phyloP scores from a whole-genome alignment of 1,284 basidiomycete genomes.

The Entoloma clypeatum region DNA sequence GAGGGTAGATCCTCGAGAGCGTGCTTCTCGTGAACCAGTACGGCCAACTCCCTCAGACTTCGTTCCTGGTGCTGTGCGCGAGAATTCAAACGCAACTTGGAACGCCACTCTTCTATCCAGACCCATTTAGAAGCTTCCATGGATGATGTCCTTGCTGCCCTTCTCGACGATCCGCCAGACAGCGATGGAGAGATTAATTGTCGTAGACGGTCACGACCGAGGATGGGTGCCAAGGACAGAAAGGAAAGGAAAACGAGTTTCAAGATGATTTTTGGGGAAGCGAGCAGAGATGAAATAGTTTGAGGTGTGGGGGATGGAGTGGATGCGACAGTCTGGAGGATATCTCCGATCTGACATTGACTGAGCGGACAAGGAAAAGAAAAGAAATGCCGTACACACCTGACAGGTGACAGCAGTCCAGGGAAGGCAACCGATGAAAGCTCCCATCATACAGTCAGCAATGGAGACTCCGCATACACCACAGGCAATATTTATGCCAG shows the following conservation, averaged over 20 bases:
- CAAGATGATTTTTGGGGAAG: constrained; percentile 66
- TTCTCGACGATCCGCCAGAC: constrained; percentile 19
- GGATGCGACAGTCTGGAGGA: constrained; percentile 72
- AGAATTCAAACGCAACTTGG: constrained; percentile 41
- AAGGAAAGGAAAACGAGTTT: constrained; percentile 73
- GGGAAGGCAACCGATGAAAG: constrained; percentile 76
- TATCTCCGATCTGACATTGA: constrained; percentile 66
- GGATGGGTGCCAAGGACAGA: constrained; percentile 73
- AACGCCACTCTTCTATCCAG: constrained; percentile 57
- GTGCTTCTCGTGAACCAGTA: constrained; percentile 47
- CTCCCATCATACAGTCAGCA: constrained; percentile 71
- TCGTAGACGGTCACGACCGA: constrained; percentile 62
- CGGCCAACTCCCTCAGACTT: constrained; percentile 37
- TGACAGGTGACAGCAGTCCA: constrained; percentile 88
- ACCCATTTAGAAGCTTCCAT: constrained; percentile 45
- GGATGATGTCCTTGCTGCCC: constrained; percentile 18
- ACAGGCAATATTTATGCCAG: constrained; percentile 91
- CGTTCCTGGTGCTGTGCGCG: constrained; percentile 38
- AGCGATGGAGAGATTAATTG: constrained; percentile 52
- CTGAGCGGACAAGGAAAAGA: constrained; percentile 14
- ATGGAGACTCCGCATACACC: constrained; percentile 81
- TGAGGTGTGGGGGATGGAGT: constrained; percentile 63
- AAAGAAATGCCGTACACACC: constrained; percentile 35
- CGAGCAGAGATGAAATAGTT: constrained; percentile 67
- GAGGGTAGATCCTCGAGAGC: constrained; percentile 35